A percentile compares a stretch with the other conserved stretches of the same genome.
These are phyloP conservation scores for Lactarius pseudohatsudake DNA, from an alignment of 768 basidiomycete species.

Conservation along the genomic window DNA sequence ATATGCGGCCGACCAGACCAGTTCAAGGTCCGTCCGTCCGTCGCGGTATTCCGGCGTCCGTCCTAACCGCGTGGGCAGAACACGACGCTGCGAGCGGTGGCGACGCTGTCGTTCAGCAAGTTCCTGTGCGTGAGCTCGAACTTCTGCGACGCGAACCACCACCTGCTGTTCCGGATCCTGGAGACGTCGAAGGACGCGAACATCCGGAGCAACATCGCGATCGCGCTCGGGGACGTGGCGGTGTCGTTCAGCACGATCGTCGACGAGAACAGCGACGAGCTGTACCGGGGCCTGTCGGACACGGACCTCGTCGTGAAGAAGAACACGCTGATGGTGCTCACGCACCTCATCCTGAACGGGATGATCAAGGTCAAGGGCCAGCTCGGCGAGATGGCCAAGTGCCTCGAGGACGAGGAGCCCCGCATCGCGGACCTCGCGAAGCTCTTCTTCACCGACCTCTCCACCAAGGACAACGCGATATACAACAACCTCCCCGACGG, in stretches of 20 bases:
- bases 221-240: conserved; percentile 95
- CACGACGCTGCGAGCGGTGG: conserved; percentile 79
- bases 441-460: conserved; percentile 93
- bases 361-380: conserved; percentile 99
- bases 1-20: conserved; percentile 88
- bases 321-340: conserved; percentile 98
- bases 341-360: conserved; percentile 93
- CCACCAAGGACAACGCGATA: conserved; percentile 97
- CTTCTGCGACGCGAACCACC: conserved; percentile 90
- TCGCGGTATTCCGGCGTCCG: not conserved
- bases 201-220: conserved; percentile 94
- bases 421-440: conserved; percentile 94
- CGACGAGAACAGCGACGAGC: conserved; percentile 93
- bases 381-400: conserved; percentile 99
- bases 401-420: conserved; percentile 86
- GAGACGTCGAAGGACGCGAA: conserved; percentile 88
- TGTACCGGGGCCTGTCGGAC: conserved; percentile 94
- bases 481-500: conserved; percentile 98
- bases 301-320: conserved; percentile 90
- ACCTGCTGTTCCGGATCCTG: conserved; percentile 88
- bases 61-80: conserved; percentile 51
- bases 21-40: conserved; percentile 77
- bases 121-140: conserved; percentile 93
- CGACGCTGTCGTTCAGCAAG: conserved; percentile 89
- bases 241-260: conserved; percentile 97